Evolutionary conservation across 306 rosid species (phyloP).

Genomic region (Vigna nakashimae): DNA sequence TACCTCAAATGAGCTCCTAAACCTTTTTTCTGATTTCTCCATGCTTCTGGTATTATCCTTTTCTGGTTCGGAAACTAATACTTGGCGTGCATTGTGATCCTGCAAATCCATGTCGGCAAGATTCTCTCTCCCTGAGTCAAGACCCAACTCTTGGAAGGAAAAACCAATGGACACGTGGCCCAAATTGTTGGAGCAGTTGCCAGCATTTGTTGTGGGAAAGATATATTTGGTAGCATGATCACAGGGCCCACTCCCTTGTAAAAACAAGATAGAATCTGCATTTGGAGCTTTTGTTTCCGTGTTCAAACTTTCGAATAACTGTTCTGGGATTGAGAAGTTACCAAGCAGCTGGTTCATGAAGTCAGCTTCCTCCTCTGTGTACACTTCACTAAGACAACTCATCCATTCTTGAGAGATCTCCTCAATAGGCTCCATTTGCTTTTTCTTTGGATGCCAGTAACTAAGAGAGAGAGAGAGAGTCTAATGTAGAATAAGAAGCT

Average conservation of each 20-base stretch:
- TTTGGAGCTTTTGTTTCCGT: constrained; percentile 48
- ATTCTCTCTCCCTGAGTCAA: too few species aligned
- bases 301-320: constrained; percentile 42
- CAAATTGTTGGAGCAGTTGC: constrained; percentile 17
- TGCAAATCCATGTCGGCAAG: constrained; percentile 38
- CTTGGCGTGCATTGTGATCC: constrained; percentile 39
- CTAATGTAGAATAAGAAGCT: constrained; percentile 25
- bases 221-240: constrained; percentile 26
- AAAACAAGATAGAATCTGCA: constrained; percentile 20
- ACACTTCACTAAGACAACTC: constrained; percentile 53
- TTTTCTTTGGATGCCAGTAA: not conserved
- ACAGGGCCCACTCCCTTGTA: constrained; percentile 32
- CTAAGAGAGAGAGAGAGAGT: not conserved
- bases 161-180: not conserved
- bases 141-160: constrained; percentile 35
- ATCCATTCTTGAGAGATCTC: constrained; percentile 63
- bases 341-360: constrained; percentile 63
- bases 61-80: constrained; percentile 33
- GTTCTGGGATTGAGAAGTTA: constrained; percentile 27
- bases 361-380: constrained; percentile 64
- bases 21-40: constrained; percentile 51
- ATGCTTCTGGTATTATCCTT: not conserved
- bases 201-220: constrained; percentile 36
- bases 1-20: constrained; percentile 58
- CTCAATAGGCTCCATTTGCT: constrained; percentile 57